Evolutionary conservation across 1,284 basidiomycete genomes (phyloP), one percentile per base, ranked within the genome.

Genomic region (Phellinidium pouzarii): DNA sequence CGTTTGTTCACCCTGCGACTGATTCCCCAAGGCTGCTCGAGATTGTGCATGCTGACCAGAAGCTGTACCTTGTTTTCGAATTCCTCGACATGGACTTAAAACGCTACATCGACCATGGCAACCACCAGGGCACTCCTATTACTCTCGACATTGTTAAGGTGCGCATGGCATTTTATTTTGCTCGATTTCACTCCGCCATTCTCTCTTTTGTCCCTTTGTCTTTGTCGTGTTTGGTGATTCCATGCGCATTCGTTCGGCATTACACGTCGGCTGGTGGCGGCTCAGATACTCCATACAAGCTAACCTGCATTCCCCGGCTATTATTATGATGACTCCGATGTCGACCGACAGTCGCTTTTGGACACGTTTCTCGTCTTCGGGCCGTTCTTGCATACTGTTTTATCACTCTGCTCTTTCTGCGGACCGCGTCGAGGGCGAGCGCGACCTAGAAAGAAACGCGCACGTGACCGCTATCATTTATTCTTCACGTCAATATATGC

Each of bases 51-150:
- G 90, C 91, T 17, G 95, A 99, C 70, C 87, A 91, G 70, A 95
- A 96, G 70, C 79, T 99, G 45, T 98, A 95, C 68, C 84, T 99
- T 59, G 95, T 99, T 44, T 97, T 95, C 66, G 96, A 99, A 71
- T 94, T 92, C 68, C 75, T 94, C 56, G 91, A 95, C 65, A 84
- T 94, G 51, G 95, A 99, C 71, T 71, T 99, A 61, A 98, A 99
- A 68, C 81, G 89, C 44, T 99, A 94, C 71, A 97, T 98, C 82
- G 95, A 98, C 68, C 84, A 80, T 43, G 80, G 82, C 54, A 91
- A 90, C 61, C 78, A 78, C 60, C 69, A 77, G 56, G 76, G 84
- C 54, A 84, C 84, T 59, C 84, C 86, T 26, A 79, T 88, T 58
- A 72, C 81, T n/a, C 71, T 76, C 26, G 87, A 87, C 47, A 90